These are phyloP conservation scores for Prunus padus DNA, from an alignment of 306 rosid genomes.

Conservation along the genomic window DNA sequence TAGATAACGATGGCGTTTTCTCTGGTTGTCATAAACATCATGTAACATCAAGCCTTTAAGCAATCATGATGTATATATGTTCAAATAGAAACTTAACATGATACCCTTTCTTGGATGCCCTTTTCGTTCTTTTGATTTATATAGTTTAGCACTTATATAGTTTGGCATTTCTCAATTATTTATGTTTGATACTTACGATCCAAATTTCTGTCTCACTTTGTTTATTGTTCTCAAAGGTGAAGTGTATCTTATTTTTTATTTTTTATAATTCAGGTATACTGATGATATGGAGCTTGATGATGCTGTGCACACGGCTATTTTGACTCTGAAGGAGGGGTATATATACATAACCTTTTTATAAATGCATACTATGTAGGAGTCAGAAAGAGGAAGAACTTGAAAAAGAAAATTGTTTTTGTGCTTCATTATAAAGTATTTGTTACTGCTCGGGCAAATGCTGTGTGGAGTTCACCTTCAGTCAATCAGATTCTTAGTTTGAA, in stretches of 20 bases:
- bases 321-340: slow-evolving; percentile 99
- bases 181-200: background rate
- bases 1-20: no score
- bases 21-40: no score
- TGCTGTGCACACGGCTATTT: slow-evolving; percentile 92
- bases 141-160: no score
- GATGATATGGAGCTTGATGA: slow-evolving; percentile 98
- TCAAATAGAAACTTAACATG: no score
- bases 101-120: no score
- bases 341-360: slow-evolving; percentile 21
- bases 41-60: no score
- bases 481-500: slow-evolving; percentile 1
- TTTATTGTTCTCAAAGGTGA: background rate
- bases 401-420: background rate
- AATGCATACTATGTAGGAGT: background rate
- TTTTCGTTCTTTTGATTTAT: no score
- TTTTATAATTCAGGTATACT: slow-evolving; percentile 57
- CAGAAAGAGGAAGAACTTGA: background rate
- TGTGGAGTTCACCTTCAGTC: background rate
- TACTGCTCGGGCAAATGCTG: background rate
- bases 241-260: slow-evolving; percentile 3
- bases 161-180: background rate
- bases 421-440: background rate
- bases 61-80: no score
- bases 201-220: background rate